Evolutionary conservation across 2,329 filamentous ascomycete species (phyloP).

Genomic region (Calonectria naviculata): DNA sequence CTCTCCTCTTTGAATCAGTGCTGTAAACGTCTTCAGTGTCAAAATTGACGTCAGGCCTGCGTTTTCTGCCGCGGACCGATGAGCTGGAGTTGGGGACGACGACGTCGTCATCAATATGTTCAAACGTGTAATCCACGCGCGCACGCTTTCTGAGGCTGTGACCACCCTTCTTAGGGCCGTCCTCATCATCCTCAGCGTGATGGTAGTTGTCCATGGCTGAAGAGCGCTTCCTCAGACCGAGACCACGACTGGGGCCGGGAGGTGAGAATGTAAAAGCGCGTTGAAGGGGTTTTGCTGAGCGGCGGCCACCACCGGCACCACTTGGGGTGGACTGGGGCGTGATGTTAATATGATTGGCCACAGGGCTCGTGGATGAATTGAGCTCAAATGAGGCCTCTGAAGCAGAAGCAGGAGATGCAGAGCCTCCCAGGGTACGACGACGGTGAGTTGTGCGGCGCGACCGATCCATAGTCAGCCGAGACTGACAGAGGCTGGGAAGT

Average conservation of each 20-base stretch:
- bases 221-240: conserved; percentile 54
- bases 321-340: conserved; percentile 44
- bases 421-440: conserved; percentile 45
- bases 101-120: conserved; percentile 63
- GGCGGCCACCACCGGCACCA: conserved; percentile 42
- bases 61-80: conserved; percentile 49
- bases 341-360: conserved; percentile 45
- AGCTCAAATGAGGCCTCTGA: conserved; percentile 46
- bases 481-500: conserved; percentile 42
- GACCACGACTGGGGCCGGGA: conserved; percentile 42
- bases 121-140: conserved; percentile 67
- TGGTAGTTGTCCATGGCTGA: conserved; percentile 54
- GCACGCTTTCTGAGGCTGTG: conserved; percentile 68
- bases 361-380: conserved; percentile 45
- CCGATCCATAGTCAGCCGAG: conserved; percentile 51
- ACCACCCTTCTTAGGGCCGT: conserved; percentile 66
- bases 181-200: conserved; percentile 57
- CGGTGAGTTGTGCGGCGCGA: conserved; percentile 49
- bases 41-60: conserved; percentile 48
- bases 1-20: conserved; percentile 48
- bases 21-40: conserved; percentile 47
- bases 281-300: conserved; percentile 48
- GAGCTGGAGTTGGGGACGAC: conserved; percentile 48
- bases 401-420: conserved; percentile 47
- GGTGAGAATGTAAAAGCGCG: conserved; percentile 52